phyloP scores from a whole-genome alignment of 1,139 yeast species.

The Tardiomyces blankii region DNA sequence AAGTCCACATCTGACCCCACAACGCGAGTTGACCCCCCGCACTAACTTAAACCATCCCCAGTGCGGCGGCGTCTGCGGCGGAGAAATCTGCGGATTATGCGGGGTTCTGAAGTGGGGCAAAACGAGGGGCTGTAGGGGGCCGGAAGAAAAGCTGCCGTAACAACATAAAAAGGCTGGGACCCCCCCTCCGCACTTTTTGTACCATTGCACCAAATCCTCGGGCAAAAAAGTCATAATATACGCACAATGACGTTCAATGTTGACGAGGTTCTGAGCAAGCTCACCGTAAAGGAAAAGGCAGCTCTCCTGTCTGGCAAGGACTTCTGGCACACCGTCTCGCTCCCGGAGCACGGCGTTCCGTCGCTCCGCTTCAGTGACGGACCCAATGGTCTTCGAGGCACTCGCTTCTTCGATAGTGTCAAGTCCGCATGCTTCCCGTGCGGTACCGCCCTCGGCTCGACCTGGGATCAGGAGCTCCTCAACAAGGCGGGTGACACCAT shows the following conservation, averaged over 20 bases:
- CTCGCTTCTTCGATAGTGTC: conserved; percentile 34
- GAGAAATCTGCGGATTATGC: no score
- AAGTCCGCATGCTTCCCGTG: conserved; percentile 46
- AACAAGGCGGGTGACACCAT: conserved; percentile 35
- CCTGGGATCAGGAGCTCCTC: conserved; percentile 34
- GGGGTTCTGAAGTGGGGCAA: no score
- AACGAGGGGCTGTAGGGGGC: no score
- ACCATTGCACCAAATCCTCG: no score
- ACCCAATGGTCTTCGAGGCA: conserved; percentile 46
- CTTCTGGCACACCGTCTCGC: conserved; percentile 45
- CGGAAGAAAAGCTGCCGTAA: no score
- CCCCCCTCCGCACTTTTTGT: no score
- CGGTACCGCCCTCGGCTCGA: conserved; percentile 35
- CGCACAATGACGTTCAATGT: not conserved
- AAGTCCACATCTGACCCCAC: no score
- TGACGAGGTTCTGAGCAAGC: not conserved
- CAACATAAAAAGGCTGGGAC: no score
- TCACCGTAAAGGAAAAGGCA: conserved; percentile 36
- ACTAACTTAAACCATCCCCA: no score
- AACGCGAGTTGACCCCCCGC: no score
- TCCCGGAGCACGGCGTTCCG: conserved; percentile 36
- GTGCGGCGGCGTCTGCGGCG: no score
- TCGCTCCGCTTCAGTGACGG: conserved; percentile 35
- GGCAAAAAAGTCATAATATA: not conserved
- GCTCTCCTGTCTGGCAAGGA: conserved; percentile 38